Evolutionary conservation across 2,329 filamentous ascomycete genomes (phyloP).

Genomic region (Penicillium sp.): DNA sequence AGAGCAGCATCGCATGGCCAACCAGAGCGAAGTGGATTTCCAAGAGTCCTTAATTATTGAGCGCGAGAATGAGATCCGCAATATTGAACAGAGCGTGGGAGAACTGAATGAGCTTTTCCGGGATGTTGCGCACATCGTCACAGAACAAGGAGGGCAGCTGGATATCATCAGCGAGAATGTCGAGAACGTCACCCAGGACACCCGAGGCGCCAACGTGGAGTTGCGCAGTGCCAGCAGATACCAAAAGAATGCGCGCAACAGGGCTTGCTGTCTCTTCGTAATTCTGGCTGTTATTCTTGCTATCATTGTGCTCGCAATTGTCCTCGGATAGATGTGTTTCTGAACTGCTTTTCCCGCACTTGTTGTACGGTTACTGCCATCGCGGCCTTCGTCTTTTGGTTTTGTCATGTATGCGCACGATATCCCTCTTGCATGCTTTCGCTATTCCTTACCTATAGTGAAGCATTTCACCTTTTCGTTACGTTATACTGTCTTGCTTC

Average conservation of each 20-base stretch:
- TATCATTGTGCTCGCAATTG: constrained; percentile 82
- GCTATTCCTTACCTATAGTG: background rate
- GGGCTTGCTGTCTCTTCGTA: constrained; percentile 85
- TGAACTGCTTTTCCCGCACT: constrained; percentile 1
- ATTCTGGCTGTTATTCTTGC: constrained; percentile 85
- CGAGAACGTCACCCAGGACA: constrained; percentile 74
- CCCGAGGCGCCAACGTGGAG: constrained; percentile 79
- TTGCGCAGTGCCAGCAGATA: constrained; percentile 81
- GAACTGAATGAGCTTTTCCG: constrained; percentile 96
- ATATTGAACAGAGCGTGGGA: constrained; percentile 93
- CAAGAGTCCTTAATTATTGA: constrained; percentile 94
- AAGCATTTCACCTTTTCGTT: constrained; percentile 11
- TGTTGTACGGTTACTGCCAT: constrained; percentile 8
- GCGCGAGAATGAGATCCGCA: constrained; percentile 92
- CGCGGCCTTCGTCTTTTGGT: constrained; percentile 10
- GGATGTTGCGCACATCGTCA: constrained; percentile 96
- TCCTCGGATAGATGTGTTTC: constrained; percentile 57
- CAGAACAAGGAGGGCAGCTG: constrained; percentile 84
- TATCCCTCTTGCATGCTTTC: constrained; percentile 33
- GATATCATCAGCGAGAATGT: constrained; percentile 88
- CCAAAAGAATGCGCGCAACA: constrained; percentile 92
- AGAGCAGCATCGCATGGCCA: constrained; percentile 74
- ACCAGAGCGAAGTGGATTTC: constrained; percentile 95
- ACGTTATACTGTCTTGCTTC: constrained; percentile 8
- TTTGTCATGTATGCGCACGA: constrained; percentile 28